phyloP scores from a whole-genome alignment of 148 eudicot species.

The Salicornia ramosissima region DNA sequence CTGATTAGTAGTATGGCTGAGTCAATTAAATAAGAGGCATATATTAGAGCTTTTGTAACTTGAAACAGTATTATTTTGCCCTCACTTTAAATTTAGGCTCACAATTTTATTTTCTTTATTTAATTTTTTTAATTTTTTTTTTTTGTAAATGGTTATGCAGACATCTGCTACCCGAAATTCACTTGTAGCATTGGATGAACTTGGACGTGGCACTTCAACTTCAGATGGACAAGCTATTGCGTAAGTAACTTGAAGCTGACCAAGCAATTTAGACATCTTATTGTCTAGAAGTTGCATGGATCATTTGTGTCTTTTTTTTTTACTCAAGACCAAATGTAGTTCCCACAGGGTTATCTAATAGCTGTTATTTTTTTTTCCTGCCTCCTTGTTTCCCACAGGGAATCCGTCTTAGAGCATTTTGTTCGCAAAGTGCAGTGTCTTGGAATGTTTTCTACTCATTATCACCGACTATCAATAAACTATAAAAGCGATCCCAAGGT shows the following conservation, averaged over 20 bases:
- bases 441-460: slow-evolving; percentile 97
- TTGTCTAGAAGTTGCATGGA: neutral
- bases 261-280: neutral
- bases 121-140: too few species aligned
- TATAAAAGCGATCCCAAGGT: slow-evolving; percentile 61
- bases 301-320: neutral
- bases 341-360: slow-evolving; percentile 10
- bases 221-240: slow-evolving; percentile 99
- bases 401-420: slow-evolving; percentile 90
- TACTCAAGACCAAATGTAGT: slow-evolving; percentile 1
- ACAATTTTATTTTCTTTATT: too few species aligned
- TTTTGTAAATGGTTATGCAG: slow-evolving; percentile 37
- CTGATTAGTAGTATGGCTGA: neutral
- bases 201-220: slow-evolving; percentile 99
- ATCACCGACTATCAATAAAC: slow-evolving; percentile 80
- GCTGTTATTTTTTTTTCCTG: neutral
- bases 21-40: neutral
- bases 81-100: slow-evolving; percentile 1
- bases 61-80: too few species aligned
- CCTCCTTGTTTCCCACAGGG: slow-evolving; percentile 44
- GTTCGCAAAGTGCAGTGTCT: slow-evolving; percentile 76
- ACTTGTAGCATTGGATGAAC: slow-evolving; percentile 97
- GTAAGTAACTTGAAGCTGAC: slow-evolving; percentile 41
- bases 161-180: slow-evolving; percentile 78
- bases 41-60: neutral